These are phyloP conservation scores for Blastomyces parvus DNA, from an alignment of 2,329 filamentous ascomycete genomes.

Conservation along the genomic window DNA sequence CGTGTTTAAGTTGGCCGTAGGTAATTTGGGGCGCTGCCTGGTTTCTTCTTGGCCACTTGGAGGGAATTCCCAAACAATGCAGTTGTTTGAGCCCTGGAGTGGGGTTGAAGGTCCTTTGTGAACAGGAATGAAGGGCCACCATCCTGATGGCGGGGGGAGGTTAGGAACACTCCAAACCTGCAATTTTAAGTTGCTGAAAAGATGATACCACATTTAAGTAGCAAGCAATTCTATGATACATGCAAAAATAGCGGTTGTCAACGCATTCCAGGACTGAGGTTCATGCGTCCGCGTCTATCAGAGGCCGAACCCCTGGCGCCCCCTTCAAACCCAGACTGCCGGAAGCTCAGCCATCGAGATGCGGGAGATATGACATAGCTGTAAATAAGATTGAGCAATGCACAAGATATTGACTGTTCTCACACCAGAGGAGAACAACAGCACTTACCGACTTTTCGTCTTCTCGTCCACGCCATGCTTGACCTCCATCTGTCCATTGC, in stretches of 20 bases:
- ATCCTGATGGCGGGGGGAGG: not conserved
- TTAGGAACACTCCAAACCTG: slow-evolving; percentile 1
- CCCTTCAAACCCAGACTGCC: slow-evolving; percentile 2
- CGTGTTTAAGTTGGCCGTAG: not conserved
- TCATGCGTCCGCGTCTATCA: not conserved
- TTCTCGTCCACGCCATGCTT: not conserved
- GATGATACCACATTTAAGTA: slow-evolving; percentile 4
- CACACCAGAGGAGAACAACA: not conserved
- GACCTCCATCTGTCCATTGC: not conserved
- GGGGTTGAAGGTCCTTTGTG: not conserved
- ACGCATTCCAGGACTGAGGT: not conserved
- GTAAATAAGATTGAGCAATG: not conserved
- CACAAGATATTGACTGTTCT: not conserved
- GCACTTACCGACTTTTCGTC: not conserved
- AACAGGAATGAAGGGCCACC: not conserved
- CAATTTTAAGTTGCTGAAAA: not conserved
- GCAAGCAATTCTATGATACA: not conserved
- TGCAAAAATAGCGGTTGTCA: not conserved
- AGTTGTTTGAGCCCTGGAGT: too few species aligned
- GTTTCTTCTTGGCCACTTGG: not conserved
- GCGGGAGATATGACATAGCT: not conserved
- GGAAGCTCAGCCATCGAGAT: not conserved
- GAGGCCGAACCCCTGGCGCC: slow-evolving; percentile 1
- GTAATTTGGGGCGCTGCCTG: not conserved
- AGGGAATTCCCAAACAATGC: not conserved